Percentiles rank a stretch among this genome's conserved stretches.
Evolutionary conservation across 129 eudicot genomes (phyloP).

Genomic region (Lonicera japonica): DNA sequence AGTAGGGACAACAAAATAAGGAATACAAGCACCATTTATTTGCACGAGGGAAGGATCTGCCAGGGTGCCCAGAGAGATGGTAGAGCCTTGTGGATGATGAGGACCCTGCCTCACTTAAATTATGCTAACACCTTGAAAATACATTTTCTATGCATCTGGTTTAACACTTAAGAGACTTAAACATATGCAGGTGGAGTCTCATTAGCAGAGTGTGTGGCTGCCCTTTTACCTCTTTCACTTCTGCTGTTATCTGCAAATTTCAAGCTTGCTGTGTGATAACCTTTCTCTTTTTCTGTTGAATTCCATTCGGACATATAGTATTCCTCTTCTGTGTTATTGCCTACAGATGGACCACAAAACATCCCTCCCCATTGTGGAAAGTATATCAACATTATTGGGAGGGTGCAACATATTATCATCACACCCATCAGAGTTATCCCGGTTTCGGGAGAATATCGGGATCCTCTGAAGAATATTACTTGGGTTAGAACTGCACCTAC

Average conservation of each 20-base stretch:
- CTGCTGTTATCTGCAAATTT: slow-evolving; percentile 48
- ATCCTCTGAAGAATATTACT: slow-evolving; percentile 16
- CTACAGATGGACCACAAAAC: slow-evolving; percentile 14
- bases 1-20: too few relatives aligned
- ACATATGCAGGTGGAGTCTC: slow-evolving; percentile 14
- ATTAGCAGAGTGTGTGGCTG: background rate
- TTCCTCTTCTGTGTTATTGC: background rate
- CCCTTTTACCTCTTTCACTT: slow-evolving; percentile 41
- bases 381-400: slow-evolving; percentile 6
- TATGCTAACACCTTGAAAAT: too few relatives aligned
- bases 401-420: slow-evolving; percentile 16
- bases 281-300: background rate
- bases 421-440: slow-evolving; percentile 20
- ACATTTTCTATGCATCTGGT: too few relatives aligned
- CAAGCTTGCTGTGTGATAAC: slow-evolving; percentile 3
- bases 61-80: too few relatives aligned
- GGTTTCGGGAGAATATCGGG: slow-evolving; percentile 1
- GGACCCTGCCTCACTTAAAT: too few relatives aligned
- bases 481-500: slow-evolving; percentile 17
- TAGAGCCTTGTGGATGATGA: too few relatives aligned
- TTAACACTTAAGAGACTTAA: too few relatives aligned
- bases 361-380: slow-evolving; percentile 24
- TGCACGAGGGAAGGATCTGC: too few relatives aligned
- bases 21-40: too few relatives aligned
- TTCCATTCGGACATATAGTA: background rate